Evolutionary conservation across 2,329 filamentous ascomycete species (phyloP).

Genomic region (Paracamarosporium sp.): DNA sequence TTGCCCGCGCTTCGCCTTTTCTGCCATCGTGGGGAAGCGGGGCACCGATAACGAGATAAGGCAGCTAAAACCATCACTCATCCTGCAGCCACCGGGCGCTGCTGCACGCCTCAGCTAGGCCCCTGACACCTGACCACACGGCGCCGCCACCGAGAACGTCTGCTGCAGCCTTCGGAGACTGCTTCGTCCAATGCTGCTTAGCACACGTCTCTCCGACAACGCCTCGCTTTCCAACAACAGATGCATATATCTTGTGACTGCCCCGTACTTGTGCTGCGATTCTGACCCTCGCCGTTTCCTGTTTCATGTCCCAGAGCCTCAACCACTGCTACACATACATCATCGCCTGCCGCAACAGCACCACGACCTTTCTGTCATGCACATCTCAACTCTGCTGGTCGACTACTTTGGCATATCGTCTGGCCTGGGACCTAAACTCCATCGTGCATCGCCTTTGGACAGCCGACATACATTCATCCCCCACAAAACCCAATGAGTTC

Average conservation of each 20-base stretch:
- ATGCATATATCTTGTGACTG: background rate
- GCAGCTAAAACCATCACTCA: conserved; percentile 9
- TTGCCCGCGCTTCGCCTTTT: background rate
- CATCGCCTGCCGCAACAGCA: background rate
- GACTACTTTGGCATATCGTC: background rate
- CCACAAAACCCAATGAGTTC: conserved; percentile 13
- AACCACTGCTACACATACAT: background rate
- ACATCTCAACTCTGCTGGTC: background rate
- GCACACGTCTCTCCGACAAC: background rate
- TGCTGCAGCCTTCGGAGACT: background rate
- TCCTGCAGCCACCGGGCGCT: background rate
- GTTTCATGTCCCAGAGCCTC: background rate
- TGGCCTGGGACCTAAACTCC: background rate
- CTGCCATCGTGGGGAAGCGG: background rate
- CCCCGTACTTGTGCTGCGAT: background rate
- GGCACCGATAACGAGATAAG: conserved; percentile 7
- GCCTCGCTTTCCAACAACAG: background rate
- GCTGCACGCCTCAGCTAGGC: background rate
- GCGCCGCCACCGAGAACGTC: conserved; percentile 2
- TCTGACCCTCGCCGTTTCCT: background rate
- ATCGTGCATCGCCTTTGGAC: background rate
- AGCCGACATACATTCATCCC: background rate
- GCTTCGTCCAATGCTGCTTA: background rate
- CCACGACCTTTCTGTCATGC: background rate
- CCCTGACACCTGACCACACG: conserved; percentile 9